Evolutionary conservation across 2,329 filamentous ascomycete species (phyloP).

Genomic region (Scedosporium dehoogii): DNA sequence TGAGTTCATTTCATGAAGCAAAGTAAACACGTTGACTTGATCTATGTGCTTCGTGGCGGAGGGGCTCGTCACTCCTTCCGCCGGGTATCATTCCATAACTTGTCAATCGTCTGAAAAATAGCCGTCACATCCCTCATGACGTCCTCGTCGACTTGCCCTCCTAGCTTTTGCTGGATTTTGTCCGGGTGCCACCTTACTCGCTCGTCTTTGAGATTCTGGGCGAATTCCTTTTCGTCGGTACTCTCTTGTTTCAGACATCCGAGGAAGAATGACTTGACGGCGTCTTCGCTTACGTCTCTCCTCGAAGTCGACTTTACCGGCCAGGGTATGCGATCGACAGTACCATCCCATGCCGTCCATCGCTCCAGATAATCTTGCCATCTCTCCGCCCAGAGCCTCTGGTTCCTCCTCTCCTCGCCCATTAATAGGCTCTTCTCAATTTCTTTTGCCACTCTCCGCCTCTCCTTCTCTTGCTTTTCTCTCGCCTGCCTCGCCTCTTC

Average conservation of each 20-base stretch:
- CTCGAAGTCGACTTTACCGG: constrained; percentile 35
- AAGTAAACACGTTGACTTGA: not conserved
- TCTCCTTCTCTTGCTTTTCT: constrained; percentile 38
- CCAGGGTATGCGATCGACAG: constrained; percentile 49
- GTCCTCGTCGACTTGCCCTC: constrained; percentile 58
- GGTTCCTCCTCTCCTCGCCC: constrained; percentile 52
- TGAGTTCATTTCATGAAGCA: too few species aligned
- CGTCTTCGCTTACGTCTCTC: constrained; percentile 44
- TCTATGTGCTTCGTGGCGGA: not conserved
- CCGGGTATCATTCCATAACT: constrained; percentile 4
- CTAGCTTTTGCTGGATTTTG: constrained; percentile 87
- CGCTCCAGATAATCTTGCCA: constrained; percentile 56
- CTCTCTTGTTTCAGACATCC: constrained; percentile 29
- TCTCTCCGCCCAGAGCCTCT: constrained; percentile 42
- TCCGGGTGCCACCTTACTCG: constrained; percentile 94
- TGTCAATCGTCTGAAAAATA: constrained; percentile 83
- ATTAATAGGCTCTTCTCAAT: constrained; percentile 61
- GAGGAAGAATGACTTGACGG: constrained; percentile 61
- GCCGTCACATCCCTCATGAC: constrained; percentile 75
- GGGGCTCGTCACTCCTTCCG: not conserved
- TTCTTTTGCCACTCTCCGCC: constrained; percentile 44
- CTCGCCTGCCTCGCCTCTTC: constrained; percentile 42
- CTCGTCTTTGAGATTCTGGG: constrained; percentile 62
- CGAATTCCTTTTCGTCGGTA: constrained; percentile 33
- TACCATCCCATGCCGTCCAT: constrained; percentile 50